Percentiles rank a stretch among this genome's conserved stretches.
These are phyloP conservation scores for Alternaria sp. DNA, from an alignment of 2,329 filamentous ascomycete genomes.

Conservation along the genomic window DNA sequence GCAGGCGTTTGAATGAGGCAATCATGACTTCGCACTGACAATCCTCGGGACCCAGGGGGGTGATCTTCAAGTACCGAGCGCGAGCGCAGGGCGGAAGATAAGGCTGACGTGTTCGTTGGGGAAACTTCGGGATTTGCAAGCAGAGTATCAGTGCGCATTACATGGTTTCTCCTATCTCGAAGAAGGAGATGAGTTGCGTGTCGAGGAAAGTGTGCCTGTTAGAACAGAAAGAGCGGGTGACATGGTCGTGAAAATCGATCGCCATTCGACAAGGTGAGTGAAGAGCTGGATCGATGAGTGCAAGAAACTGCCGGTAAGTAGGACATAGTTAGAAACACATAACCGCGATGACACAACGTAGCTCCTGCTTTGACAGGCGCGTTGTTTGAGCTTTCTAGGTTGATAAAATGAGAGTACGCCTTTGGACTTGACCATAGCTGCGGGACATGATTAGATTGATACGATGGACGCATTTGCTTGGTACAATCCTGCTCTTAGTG, in stretches of 20 bases:
- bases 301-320: background rate
- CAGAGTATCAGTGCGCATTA: background rate
- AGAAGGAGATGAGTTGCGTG: background rate
- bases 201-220: background rate
- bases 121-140: slow-evolving; percentile 1
- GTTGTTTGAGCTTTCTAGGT: background rate
- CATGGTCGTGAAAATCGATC: background rate
- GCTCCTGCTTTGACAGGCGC: background rate
- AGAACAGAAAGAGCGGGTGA: background rate
- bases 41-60: background rate
- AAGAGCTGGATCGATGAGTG: background rate
- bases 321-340: background rate
- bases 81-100: background rate
- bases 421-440: background rate
- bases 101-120: slow-evolving; percentile 4
- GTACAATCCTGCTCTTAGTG: background rate
- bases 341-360: background rate
- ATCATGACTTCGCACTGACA: background rate
- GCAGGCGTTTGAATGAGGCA: background rate
- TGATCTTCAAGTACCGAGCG: slow-evolving; percentile 1
- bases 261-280: background rate
- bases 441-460: background rate
- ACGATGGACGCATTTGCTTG: background rate
- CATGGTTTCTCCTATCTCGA: background rate
- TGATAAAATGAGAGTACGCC: background rate